Conservation (phyloP, 495 filamentous ascomycete species). For the Neurospora tetrasperma region DNA sequence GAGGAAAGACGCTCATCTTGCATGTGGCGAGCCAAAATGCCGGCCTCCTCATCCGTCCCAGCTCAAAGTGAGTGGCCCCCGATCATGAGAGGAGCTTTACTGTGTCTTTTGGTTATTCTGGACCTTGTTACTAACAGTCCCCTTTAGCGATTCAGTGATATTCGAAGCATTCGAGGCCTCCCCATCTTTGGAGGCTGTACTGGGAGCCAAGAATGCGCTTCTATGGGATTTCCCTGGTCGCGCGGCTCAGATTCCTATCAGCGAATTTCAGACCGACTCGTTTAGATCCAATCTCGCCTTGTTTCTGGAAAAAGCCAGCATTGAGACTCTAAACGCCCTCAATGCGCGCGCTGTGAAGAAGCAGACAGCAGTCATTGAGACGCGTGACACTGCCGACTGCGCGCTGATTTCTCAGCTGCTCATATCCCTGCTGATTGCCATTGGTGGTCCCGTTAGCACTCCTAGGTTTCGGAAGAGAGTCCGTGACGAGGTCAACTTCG, state of each 20-base stretch:
- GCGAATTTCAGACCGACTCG: neutral
- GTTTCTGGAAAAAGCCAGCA: neutral
- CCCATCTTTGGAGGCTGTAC: constrained; percentile 1
- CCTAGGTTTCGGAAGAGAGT: constrained; percentile 43
- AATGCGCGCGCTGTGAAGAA: neutral
- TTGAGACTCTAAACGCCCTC: neutral
- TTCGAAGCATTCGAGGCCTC: constrained; percentile 6
- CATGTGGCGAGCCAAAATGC: constrained; percentile 41
- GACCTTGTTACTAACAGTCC: neutral
- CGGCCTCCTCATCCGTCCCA: constrained; percentile 37
- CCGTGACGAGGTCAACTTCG: constrained; percentile 46
- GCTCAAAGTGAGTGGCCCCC: constrained; percentile 26
- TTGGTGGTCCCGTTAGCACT: constrained; percentile 1
- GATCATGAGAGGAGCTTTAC: neutral
- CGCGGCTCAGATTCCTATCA: neutral
- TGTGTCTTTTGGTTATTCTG: neutral
- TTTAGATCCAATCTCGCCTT: neutral
- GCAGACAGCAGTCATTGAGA: neutral
- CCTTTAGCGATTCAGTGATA: neutral
- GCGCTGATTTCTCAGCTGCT: neutral
- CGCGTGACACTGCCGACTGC: neutral
- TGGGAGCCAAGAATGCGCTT: constrained; percentile 1
- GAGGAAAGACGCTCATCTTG: neutral
- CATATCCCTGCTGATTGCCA: neutral
- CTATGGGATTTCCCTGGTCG: constrained; percentile 1